These are phyloP conservation scores for Baorangia bicolor DNA, from an alignment of 768 basidiomycete genomes.

Conservation along the genomic window DNA sequence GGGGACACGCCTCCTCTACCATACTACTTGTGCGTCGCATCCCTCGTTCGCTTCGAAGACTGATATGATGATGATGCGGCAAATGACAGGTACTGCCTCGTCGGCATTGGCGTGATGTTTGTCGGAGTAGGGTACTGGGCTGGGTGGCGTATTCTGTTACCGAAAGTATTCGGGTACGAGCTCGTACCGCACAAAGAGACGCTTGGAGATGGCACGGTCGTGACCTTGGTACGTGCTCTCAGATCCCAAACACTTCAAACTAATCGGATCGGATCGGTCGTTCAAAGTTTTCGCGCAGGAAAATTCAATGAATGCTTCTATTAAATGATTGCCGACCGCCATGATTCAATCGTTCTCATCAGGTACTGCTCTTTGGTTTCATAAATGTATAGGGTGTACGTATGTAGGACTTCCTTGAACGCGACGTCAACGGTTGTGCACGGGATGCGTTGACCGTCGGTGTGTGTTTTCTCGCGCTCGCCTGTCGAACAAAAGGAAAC, in stretches of 20 bases:
- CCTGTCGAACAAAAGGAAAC: neutral
- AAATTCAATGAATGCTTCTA: neutral
- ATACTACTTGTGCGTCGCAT: slow-evolving; percentile 46
- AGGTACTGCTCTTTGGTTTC: neutral
- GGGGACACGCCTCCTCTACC: slow-evolving; percentile 65
- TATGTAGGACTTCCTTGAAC: neutral
- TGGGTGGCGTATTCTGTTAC: slow-evolving; percentile 49
- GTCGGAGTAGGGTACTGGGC: slow-evolving; percentile 53
- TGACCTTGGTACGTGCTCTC: slow-evolving; percentile 43
- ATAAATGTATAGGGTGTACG: neutral
- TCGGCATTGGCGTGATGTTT: slow-evolving; percentile 49
- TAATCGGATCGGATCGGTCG: neutral
- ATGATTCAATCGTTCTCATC: too few relatives aligned
- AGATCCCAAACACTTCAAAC: too few relatives aligned
- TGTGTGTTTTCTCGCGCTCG: neutral
- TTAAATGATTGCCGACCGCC: too few relatives aligned
- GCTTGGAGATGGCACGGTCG: slow-evolving; percentile 51
- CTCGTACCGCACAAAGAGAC: slow-evolving; percentile 47
- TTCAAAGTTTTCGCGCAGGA: slow-evolving; percentile 3
- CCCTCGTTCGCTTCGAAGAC: slow-evolving; percentile 27
- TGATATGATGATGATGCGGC: neutral
- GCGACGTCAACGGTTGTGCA: neutral
- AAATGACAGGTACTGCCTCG: slow-evolving; percentile 45
- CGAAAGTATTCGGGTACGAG: slow-evolving; percentile 47
- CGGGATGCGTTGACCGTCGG: neutral